Evolutionary conservation across 345 rosid genomes (phyloP).

Genomic region (Acer campestre): DNA sequence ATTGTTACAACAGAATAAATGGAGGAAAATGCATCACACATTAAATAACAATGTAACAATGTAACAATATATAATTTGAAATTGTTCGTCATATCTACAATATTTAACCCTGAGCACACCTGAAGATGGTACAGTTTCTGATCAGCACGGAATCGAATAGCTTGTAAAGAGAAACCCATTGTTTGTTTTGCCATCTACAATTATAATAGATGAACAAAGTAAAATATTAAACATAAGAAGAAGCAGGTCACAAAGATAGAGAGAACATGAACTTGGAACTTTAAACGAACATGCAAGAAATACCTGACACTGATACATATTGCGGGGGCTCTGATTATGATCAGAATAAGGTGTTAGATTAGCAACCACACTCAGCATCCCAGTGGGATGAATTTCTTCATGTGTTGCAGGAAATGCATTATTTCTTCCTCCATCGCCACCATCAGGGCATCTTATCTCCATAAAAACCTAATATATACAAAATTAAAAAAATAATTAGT

Average conservation of each 20-base stretch:
- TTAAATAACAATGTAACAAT: not conserved
- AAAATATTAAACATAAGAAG: conserved; percentile 13
- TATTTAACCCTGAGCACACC: conserved; percentile 36
- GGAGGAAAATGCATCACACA: conserved; percentile 9
- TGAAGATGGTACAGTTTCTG: conserved; percentile 97
- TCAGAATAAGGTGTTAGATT: conserved; percentile 99
- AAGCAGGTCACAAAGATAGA: not conserved
- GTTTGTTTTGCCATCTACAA: conserved; percentile 97
- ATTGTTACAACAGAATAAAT: not conserved
- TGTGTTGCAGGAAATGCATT: conserved; percentile 73
- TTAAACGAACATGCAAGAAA: conserved; percentile 13
- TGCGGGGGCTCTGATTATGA: conserved; percentile 98
- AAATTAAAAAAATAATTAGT: conserved; percentile 20
- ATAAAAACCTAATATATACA: conserved; percentile 65
- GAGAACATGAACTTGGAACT: not conserved
- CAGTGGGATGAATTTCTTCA: conserved; percentile 94
- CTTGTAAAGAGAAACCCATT: conserved; percentile 91
- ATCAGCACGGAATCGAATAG: conserved; percentile 79
- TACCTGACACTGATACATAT: conserved; percentile 99
- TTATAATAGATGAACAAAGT: not conserved
- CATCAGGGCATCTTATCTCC: conserved; percentile 98
- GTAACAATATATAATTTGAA: not conserved
- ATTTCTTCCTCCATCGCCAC: conserved; percentile 91
- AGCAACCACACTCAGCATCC: conserved; percentile 95
- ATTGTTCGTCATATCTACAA: not conserved